These are phyloP conservation scores for Hypoxylon lienhwacheense DNA, from an alignment of 495 filamentous ascomycete species.

Conservation along the genomic window DNA sequence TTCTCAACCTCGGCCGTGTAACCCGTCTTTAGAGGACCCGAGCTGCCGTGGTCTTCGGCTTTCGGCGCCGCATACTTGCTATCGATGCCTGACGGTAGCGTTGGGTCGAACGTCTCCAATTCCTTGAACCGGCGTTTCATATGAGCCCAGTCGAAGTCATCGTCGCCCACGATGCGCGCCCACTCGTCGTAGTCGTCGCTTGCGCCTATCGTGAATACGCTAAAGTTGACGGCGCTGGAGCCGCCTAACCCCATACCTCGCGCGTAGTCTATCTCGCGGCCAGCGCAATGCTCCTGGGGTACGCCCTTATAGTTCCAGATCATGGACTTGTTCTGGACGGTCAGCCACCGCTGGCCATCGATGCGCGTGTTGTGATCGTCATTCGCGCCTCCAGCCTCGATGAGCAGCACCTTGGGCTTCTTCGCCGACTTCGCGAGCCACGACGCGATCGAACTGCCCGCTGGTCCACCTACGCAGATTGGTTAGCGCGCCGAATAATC, in stretches of 20 bases:
- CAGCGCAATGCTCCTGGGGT: constrained; percentile 55
- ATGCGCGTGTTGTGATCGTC: constrained; percentile 50
- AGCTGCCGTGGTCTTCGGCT: constrained; percentile 51
- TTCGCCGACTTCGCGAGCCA: constrained; percentile 48
- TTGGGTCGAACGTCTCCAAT: constrained; percentile 56
- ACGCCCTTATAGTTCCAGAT: constrained; percentile 65
- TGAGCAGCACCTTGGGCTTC: constrained; percentile 55
- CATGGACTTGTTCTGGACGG: constrained; percentile 49
- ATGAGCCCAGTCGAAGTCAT: constrained; percentile 54
- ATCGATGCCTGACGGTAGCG: constrained; percentile 41
- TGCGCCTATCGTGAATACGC: constrained; percentile 59
- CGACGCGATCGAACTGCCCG: constrained; percentile 55
- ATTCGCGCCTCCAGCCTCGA: constrained; percentile 60
- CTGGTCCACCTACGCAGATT: constrained; percentile 53
- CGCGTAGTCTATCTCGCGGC: constrained; percentile 57
- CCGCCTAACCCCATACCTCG: constrained; percentile 65
- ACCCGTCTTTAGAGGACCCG: constrained; percentile 51
- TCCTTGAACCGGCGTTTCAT: constrained; percentile 52
- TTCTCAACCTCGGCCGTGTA: constrained; percentile 54
- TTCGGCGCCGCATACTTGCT: constrained; percentile 40
- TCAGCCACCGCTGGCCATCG: constrained; percentile 56
- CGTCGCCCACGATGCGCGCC: constrained; percentile 43
- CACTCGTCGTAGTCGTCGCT: constrained; percentile 64
- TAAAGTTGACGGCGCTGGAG: constrained; percentile 65
- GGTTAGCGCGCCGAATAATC: background rate